Base-by-base conservation (phyloP, 148 eudicot species). In the Fagopyrum homotropicum region DNA sequence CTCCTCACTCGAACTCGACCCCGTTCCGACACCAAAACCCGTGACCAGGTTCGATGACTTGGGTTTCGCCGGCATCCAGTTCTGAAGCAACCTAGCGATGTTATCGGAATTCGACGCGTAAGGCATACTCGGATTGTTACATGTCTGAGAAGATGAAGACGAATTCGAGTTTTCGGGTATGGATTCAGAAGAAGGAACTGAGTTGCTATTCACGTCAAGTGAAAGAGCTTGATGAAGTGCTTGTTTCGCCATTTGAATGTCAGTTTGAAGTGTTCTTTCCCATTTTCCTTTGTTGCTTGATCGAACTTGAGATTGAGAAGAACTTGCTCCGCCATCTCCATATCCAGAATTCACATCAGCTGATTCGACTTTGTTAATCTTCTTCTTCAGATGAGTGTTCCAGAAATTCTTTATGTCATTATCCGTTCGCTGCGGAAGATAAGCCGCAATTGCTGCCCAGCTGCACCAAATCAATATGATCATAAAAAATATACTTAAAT, bases 231-330 rank as follows among this genome's bases (percentile, higher is more conserved):
- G 90, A 16, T 79, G 77, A 26, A 92, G 81, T 80, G 93, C 97
- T 80, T 89, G 97, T 84, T 89, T 89, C 75, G 94, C 92, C 63
- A 81, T 80, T 79, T 85, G 79, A 70, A 92, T 92, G 54, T 89
- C 91, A 7, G 91, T 85, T 80, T 92, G 97, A 54, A 92, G 89
- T 72, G 88, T 84, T 77, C 80, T 86, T 68, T 92, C 97, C 97
- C 97, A 92, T 44, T 89, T 90, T 15, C 97, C 97, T 61, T 87
- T 80, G 7, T 86, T 82, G 16, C 81, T 84, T 10, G 91, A 81
- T 75, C 75, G 80, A 12, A 82, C 74, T 9, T 61, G 63, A 19
- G 52, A 49, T 49, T 9, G 57, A 1, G 57, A 52, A 4, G n/a
- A 14, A 1, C 5, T 15, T 52, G 17, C 15, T 52, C n/a, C 57